A percentile compares a stretch with the other conserved stretches of the same genome.
These are phyloP conservation scores for Arthrocladium fulminans DNA, from an alignment of 2,329 filamentous ascomycete species.

Conservation along the genomic window DNA sequence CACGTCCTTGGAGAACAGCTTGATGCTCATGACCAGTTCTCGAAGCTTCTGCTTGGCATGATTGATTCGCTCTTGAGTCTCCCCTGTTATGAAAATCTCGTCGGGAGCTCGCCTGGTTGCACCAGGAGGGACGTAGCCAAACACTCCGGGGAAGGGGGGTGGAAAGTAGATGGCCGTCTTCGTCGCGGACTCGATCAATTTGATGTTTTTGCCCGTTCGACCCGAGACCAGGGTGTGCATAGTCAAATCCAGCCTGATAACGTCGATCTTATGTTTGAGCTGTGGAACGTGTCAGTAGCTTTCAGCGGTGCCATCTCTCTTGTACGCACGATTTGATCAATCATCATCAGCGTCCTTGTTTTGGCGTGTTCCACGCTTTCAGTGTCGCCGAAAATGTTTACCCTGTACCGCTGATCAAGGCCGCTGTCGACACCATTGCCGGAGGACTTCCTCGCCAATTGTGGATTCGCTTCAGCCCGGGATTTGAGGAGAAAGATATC, in stretches of 20 bases:
- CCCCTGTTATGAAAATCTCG: constrained; percentile 92
- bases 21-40: constrained; percentile 70
- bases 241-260: constrained; percentile 71
- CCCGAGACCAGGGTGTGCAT: constrained; percentile 90
- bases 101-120: constrained; percentile 74
- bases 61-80: constrained; percentile 72
- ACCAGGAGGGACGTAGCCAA: constrained; percentile 76
- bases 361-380: constrained; percentile 95
- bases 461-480: constrained; percentile 60
- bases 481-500: constrained; percentile 94
- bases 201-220: constrained; percentile 92
- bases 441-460: constrained; percentile 50
- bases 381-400: constrained; percentile 91
- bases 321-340: constrained; percentile 72
- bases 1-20: constrained; percentile 85
- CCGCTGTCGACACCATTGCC: constrained; percentile 67
- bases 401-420: constrained; percentile 77
- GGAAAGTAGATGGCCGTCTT: constrained; percentile 98
- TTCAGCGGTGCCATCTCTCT: not conserved
- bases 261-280: constrained; percentile 58
- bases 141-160: constrained; percentile 82
- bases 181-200: constrained; percentile 89
- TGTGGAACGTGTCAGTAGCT: constrained; percentile 23
- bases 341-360: constrained; percentile 90
- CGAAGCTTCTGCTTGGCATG: constrained; percentile 85